Evolutionary conservation across 1,284 basidiomycete genomes (phyloP).

Genomic region (Heimioporus retisporus): DNA sequence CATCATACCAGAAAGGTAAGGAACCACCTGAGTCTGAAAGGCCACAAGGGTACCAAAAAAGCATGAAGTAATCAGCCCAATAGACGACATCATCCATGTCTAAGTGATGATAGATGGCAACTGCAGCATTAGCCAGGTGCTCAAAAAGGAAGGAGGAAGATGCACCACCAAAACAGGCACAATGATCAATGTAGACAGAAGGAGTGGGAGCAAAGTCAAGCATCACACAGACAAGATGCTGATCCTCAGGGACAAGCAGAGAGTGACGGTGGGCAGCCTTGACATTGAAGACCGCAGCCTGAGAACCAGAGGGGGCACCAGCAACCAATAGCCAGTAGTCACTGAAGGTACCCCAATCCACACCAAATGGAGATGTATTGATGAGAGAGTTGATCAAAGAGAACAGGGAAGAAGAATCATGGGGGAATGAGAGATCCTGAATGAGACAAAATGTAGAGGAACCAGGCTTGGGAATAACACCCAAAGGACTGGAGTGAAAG

Average conservation of each 20-base stretch:
- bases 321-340: conserved; percentile 24
- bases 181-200: conserved; percentile 22
- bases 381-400: conserved; percentile 44
- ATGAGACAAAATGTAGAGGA: conserved; percentile 25
- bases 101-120: conserved; percentile 7
- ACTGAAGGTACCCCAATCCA: conserved; percentile 44
- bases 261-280: conserved; percentile 30
- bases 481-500: conserved; percentile 31
- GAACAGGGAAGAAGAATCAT: not conserved
- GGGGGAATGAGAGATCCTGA: conserved; percentile 35
- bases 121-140: conserved; percentile 19
- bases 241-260: conserved; percentile 23
- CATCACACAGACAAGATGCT: conserved; percentile 28
- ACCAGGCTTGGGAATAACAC: conserved; percentile 30
- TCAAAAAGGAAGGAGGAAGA: conserved; percentile 28
- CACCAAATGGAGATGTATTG: conserved; percentile 28
- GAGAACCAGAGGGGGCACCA: conserved; percentile 25
- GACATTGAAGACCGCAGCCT: conserved; percentile 33
- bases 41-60: conserved; percentile 23
- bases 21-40: not conserved
- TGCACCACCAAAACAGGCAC: conserved; percentile 21
- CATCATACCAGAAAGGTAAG: conserved; percentile 4
- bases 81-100: conserved; percentile 14
- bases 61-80: conserved; percentile 34
- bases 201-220: too few relatives aligned